phyloP scores from a whole-genome alignment of 192 early-diverging fungal species.

The Rhizoclosmatium sp. region DNA sequence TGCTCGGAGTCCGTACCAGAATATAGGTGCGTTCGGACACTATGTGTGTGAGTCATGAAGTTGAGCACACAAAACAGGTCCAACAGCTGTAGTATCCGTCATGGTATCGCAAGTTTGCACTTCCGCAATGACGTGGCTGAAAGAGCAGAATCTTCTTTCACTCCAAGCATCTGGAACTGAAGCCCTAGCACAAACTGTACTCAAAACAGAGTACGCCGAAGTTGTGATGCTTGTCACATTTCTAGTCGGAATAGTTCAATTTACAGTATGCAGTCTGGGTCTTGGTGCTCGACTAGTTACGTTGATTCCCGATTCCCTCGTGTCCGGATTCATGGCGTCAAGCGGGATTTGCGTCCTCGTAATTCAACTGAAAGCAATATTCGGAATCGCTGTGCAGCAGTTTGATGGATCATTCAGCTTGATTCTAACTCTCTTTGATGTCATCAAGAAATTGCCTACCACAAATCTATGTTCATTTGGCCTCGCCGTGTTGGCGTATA shows the following conservation, averaged over 20 bases:
- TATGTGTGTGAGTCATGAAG: background rate
- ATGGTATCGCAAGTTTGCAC: conserved; percentile 17
- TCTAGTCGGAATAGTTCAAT: conserved; percentile 13
- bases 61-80: background rate
- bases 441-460: background rate
- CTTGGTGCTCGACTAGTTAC: background rate
- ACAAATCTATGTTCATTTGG: background rate
- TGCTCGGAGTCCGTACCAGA: conserved; percentile 27
- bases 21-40: conserved; percentile 21
- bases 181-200: background rate
- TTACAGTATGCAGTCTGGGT: conserved; percentile 12
- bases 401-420: conserved; percentile 15
- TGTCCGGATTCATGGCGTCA: conserved; percentile 29
- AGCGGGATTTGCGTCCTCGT: conserved; percentile 7
- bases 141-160: background rate
- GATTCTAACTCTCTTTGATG: conserved; percentile 2
- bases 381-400: conserved; percentile 14
- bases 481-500: background rate
- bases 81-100: conserved; percentile 29
- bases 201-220: background rate
- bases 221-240: conserved; percentile 20
- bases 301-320: conserved; percentile 21
- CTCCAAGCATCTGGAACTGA: background rate
- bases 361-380: conserved; percentile 20
- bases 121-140: background rate